These are phyloP conservation scores for Oryza rufipogon DNA, from an alignment of 176 grass and related monocot species.

Conservation along the genomic window DNA sequence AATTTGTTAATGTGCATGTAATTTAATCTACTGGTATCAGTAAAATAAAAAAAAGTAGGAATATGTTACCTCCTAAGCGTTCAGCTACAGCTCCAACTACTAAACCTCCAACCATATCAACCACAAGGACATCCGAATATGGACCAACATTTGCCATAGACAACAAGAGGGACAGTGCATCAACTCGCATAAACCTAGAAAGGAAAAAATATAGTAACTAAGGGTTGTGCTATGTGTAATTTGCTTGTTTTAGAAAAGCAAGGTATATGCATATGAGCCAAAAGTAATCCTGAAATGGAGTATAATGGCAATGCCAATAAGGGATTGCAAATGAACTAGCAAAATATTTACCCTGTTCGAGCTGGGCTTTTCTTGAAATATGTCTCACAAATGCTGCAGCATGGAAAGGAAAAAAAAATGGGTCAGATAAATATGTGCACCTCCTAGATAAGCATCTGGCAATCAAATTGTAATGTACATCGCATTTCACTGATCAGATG, in stretches of 20 bases:
- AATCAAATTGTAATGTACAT: neutral
- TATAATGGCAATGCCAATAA: neutral
- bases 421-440: slow-evolving; percentile 18
- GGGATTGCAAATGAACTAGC: neutral
- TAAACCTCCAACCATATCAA: slow-evolving; percentile 95
- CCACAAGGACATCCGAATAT: slow-evolving; percentile 80
- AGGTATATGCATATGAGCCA: neutral
- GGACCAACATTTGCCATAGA: slow-evolving; percentile 89
- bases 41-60: slow-evolving; percentile 29
- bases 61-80: slow-evolving; percentile 76
- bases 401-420: neutral
- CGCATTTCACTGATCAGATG: neutral
- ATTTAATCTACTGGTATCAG: neutral
- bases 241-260: neutral
- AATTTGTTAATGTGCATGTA: slow-evolving; percentile 9
- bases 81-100: slow-evolving; percentile 83
- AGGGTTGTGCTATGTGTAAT: slow-evolving; percentile 1
- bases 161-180: slow-evolving; percentile 80
- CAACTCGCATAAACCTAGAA: slow-evolving; percentile 93
- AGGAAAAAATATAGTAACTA: slow-evolving; percentile 26
- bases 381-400: slow-evolving; percentile 95
- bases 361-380: slow-evolving; percentile 95
- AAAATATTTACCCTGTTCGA: slow-evolving; percentile 75
- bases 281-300: slow-evolving; percentile 29
- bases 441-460: slow-evolving; percentile 12